These are phyloP conservation scores for Dioszegia crocea DNA, from an alignment of 768 basidiomycete species.

Conservation along the genomic window DNA sequence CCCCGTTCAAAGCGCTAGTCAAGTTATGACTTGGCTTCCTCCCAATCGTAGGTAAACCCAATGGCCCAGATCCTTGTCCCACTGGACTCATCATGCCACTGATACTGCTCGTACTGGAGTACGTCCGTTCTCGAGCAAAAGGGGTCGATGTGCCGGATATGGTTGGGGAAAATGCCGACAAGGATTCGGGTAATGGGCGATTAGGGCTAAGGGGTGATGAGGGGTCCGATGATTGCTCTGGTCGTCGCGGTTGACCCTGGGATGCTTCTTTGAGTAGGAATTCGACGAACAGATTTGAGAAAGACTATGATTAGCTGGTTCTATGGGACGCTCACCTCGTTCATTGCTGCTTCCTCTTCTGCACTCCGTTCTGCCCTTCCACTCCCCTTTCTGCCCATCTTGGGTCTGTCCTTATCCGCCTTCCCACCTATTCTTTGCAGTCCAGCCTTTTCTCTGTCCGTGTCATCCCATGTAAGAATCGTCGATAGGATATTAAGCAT, in stretches of 20 bases:
- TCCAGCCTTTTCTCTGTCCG: constrained; percentile 86
- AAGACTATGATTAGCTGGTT: constrained; percentile 60
- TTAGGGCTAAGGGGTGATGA: not conserved
- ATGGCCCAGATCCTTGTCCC: not conserved
- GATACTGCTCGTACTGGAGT: constrained; percentile 11
- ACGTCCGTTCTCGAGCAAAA: constrained; percentile 40
- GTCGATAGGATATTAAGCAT: constrained; percentile 85
- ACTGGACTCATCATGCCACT: constrained; percentile 4
- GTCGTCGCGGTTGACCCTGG: constrained; percentile 49
- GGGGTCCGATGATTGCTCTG: not conserved
- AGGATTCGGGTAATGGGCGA: constrained; percentile 10
- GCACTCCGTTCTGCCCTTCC: constrained; percentile 53
- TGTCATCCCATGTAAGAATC: constrained; percentile 87
- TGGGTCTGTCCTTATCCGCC: constrained; percentile 37
- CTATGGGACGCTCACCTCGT: constrained; percentile 36
- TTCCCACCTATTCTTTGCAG: constrained; percentile 58
- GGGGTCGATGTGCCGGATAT: constrained; percentile 20
- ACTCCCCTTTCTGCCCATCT: constrained; percentile 49
- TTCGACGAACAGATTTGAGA: constrained; percentile 96
- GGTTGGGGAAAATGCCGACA: constrained; percentile 18
- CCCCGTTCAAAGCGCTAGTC: constrained; percentile 9
- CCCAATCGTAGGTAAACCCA: constrained; percentile 2
- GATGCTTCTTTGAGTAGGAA: constrained; percentile 90
- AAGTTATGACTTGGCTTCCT: constrained; percentile 10
- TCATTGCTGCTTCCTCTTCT: constrained; percentile 58